Base-by-base conservation (phyloP, 345 rosid genomes). In the Rhodamnia argentea region DNA sequence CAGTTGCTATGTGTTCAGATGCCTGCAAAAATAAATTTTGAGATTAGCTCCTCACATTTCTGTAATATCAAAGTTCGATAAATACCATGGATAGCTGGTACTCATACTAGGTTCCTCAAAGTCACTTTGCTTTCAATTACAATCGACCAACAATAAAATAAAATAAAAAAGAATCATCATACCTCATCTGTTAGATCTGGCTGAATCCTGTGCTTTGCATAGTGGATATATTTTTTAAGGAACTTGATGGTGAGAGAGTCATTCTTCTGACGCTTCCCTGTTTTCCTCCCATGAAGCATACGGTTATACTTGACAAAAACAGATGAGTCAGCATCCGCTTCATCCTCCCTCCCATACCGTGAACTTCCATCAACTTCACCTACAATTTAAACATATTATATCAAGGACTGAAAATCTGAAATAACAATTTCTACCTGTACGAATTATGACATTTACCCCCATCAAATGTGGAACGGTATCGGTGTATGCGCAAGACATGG, bases 151-250 rank as follows among this genome's bases (percentile, higher is more conserved):
- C 76, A 62, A 29, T 29, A 32, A 57, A 58, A 11, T 2, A 22
- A 12, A 1, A 12, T 29, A 0, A 64, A 64, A 32, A 32, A 16
- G 40, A 84, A 70, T 54, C 55, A 83, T 44, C 87, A 55, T 29
- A 97, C 98, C 98, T 97, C 99, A 85, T 97, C 99, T 60, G 98
- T 95, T 85, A 97, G 94, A 82, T 97, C 96, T 55, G 99, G 99
- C 88, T 94, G 93, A 90, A 96, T 94, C 88, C 98, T 93, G 88
- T 96, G 96, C 93, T 97, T 97, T 87, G 99, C 99, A 89, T 97
- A 97, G 90, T 97, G 99, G 87, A 97, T 96, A 82, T 94, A 97
- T 93, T 97, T 97, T 90, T 97, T 97, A 40, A 97, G 94, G 88
- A 97, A 96, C 86, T 94, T 94, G 84, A 95, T 92, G 52, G 96